Evolutionary conservation across 306 rosid species (phyloP).

Genomic region (Amphicarpaea edgeworthii): DNA sequence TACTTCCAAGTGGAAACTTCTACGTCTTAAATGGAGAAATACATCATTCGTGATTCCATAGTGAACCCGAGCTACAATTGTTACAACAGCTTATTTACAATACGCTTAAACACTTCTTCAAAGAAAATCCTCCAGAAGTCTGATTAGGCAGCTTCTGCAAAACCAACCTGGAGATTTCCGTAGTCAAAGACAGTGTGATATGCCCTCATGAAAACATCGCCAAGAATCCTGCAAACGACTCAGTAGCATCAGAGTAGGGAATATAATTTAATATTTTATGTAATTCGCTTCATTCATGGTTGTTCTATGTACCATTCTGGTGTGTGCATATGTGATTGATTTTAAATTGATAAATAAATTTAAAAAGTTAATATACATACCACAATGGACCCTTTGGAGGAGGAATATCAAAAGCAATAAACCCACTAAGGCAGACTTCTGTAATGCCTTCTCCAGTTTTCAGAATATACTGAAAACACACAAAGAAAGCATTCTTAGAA

Average conservation of each 20-base stretch:
- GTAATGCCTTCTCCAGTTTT: slow-evolving; percentile 69
- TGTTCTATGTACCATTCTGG: slow-evolving; percentile 30
- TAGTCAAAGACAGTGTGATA: slow-evolving; percentile 89
- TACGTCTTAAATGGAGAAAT: slow-evolving; percentile 15
- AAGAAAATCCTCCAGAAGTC: slow-evolving; percentile 13
- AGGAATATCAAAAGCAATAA: slow-evolving; percentile 76
- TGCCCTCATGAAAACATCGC: slow-evolving; percentile 83
- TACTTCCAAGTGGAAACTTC: slow-evolving; percentile 1
- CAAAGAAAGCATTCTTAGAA: slow-evolving; percentile 30
- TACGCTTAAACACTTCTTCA: not conserved
- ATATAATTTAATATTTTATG: not conserved
- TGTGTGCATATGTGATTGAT: slow-evolving; percentile 14
- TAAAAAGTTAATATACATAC: slow-evolving; percentile 52
- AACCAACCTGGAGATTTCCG: slow-evolving; percentile 69
- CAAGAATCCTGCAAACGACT: slow-evolving; percentile 78
- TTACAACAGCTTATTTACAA: slow-evolving; percentile 41
- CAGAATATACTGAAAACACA: slow-evolving; percentile 68
- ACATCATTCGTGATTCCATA: slow-evolving; percentile 7
- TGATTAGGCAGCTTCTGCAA: slow-evolving; percentile 72
- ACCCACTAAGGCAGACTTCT: slow-evolving; percentile 75
- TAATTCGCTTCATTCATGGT: not conserved
- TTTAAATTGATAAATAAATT: slow-evolving; percentile 7
- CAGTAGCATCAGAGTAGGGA: slow-evolving; percentile 11
- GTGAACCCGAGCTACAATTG: not conserved
- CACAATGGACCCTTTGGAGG: slow-evolving; percentile 83